A percentile compares a stretch with the other conserved stretches of the same genome.
Conservation (phyloP, 2,329 filamentous ascomycete species). For the Calonectria hongkongensis region DNA sequence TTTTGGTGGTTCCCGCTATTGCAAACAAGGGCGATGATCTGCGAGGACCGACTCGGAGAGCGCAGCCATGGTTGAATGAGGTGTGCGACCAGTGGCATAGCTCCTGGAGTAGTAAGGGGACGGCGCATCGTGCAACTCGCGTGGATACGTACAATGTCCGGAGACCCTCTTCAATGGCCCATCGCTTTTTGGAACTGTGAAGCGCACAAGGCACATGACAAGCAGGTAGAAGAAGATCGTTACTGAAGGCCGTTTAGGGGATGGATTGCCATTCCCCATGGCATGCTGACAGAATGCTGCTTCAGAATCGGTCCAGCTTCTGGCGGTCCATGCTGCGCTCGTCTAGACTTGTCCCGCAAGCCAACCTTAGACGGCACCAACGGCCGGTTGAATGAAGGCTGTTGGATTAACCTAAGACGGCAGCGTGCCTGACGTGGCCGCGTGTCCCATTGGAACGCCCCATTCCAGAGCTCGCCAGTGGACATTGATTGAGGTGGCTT, state of each 20-base stretch:
- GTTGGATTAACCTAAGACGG: constrained; percentile 34
- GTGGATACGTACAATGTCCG: constrained; percentile 25
- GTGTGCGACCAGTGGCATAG: constrained; percentile 20
- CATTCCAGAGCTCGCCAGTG: constrained; percentile 52
- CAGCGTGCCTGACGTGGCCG: constrained; percentile 46
- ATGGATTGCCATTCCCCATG: constrained; percentile 2
- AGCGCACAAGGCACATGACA: not conserved
- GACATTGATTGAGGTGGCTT: constrained; percentile 55
- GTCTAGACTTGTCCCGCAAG: not conserved
- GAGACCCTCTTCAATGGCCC: constrained; percentile 13
- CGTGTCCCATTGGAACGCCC: constrained; percentile 52
- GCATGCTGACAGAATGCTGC: constrained; percentile 6
- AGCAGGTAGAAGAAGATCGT: not conserved
- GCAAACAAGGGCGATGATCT: constrained; percentile 33
- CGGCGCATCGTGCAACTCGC: constrained; percentile 25
- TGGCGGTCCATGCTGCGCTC: constrained; percentile 17
- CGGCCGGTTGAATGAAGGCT: constrained; percentile 24
- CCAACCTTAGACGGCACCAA: constrained; percentile 25
- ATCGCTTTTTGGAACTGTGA: constrained; percentile 15
- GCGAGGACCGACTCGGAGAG: constrained; percentile 27
- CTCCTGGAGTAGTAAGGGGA: constrained; percentile 23
- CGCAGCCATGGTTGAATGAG: constrained; percentile 16
- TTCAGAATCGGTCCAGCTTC: constrained; percentile 28
- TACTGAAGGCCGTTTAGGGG: not conserved
- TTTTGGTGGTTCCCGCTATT: constrained; percentile 31